Evolutionary conservation across 2,329 filamentous ascomycete species (phyloP).

Genomic region (Fusarium falciforme): DNA sequence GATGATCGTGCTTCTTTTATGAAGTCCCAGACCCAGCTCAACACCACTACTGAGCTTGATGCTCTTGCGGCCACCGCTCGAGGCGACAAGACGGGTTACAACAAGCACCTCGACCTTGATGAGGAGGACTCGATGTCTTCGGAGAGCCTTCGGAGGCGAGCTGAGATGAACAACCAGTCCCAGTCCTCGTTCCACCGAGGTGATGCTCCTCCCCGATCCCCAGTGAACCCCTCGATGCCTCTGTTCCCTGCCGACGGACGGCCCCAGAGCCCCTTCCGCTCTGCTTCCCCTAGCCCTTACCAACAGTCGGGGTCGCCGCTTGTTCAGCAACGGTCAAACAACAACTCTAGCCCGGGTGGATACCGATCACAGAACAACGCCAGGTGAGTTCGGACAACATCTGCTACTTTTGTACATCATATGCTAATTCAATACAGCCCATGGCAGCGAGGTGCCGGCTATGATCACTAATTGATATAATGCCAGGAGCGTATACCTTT

Average conservation of each 20-base stretch:
- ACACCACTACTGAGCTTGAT: conserved; percentile 84
- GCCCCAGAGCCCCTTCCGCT: conserved; percentile 51
- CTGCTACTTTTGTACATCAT: neutral
- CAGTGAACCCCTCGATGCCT: conserved; percentile 56
- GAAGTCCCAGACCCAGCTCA: conserved; percentile 90
- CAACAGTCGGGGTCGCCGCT: conserved; percentile 46
- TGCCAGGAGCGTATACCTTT: conserved; percentile 18
- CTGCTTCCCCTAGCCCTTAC: conserved; percentile 51
- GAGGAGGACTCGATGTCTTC: conserved; percentile 56
- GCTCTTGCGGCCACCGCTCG: conserved; percentile 89
- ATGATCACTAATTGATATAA: conserved; percentile 50
- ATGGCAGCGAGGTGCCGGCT: conserved; percentile 60
- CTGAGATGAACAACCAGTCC: conserved; percentile 47
- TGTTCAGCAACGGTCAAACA: conserved; percentile 47
- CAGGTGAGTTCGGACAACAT: conserved; percentile 46
- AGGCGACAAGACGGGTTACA: conserved; percentile 75
- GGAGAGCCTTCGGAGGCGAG: conserved; percentile 52
- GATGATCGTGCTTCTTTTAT: conserved; percentile 97
- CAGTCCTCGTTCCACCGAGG: conserved; percentile 48
- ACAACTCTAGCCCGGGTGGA: conserved; percentile 49
- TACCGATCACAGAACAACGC: conserved; percentile 53
- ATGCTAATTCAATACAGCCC: conserved; percentile 49
- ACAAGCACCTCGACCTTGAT: conserved; percentile 57
- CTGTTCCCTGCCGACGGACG: conserved; percentile 54
- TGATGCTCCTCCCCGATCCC: conserved; percentile 49